Conservation (phyloP, 2,329 filamentous ascomycete genomes). For the Eutypella sp. region DNA sequence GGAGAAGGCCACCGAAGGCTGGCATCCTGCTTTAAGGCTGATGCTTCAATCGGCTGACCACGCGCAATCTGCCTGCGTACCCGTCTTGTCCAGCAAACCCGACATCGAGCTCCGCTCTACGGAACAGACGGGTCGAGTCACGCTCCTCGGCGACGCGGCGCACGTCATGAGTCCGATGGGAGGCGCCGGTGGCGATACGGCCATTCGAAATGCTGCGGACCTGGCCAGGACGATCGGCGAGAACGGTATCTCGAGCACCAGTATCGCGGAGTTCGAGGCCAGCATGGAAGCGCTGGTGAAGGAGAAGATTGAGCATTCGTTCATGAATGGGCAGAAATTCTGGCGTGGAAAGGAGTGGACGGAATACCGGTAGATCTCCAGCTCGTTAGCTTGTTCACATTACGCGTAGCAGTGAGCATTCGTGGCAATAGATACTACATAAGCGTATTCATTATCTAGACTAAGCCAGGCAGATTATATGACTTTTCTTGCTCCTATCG, state of each 20-base stretch:
- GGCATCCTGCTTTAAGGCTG: slow-evolving; percentile 23
- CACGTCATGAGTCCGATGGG: slow-evolving; percentile 28
- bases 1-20: slow-evolving; percentile 13
- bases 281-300: slow-evolving; percentile 22
- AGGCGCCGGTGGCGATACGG: slow-evolving; percentile 24
- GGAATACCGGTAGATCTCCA: too few species aligned
- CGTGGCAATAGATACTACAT: too few species aligned
- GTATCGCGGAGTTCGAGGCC: slow-evolving; percentile 16
- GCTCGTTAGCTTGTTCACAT: too few species aligned
- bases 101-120: slow-evolving; percentile 18
- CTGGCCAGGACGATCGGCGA: slow-evolving; percentile 18
- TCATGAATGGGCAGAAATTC: slow-evolving; percentile 22
- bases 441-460: too few species aligned
- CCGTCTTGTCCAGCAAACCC: slow-evolving; percentile 25
- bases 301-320: slow-evolving; percentile 26
- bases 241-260: slow-evolving; percentile 12
- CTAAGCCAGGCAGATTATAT: too few species aligned
- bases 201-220: slow-evolving; percentile 22
- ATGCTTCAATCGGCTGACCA: slow-evolving; percentile 18
- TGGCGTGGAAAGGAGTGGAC: slow-evolving; percentile 23
- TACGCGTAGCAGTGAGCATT: too few species aligned
- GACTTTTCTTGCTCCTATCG: too few species aligned
- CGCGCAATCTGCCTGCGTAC: slow-evolving; percentile 19
- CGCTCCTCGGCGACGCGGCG: slow-evolving; percentile 23
- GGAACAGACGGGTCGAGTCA: slow-evolving; percentile 12